Evolutionary conservation across 306 rosid genomes (phyloP), one percentile per base, ranked within the genome.

Genomic region (Pyrus pyrifolia): DNA sequence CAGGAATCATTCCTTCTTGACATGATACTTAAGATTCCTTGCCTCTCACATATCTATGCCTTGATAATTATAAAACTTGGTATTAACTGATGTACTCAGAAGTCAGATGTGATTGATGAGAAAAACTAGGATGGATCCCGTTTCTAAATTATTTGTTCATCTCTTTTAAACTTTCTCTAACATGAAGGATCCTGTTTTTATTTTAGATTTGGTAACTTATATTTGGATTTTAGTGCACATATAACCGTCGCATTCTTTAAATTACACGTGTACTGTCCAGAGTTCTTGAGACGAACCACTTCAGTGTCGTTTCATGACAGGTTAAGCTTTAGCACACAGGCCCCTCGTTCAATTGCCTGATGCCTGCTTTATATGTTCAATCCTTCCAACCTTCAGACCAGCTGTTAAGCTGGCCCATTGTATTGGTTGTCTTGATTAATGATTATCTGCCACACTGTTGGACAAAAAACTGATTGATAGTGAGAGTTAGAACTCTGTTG

Each of bases 341-440:
- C 64, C 76, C 66, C 75, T 30, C 79, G 76, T 77, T 79, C 46
- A 79, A 51, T 73, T 72, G 79, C 80, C 74, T 12, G 70, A 58
- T 80, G 81, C 70, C 17, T 64, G 38, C 40, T 64, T 68, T 71
- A 46, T 83, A 86, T 63, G 79, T 64, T 79, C 12, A 76, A 72
- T 79, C 81, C 11, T 62, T 76, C 76, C 69, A 72, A 75, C 64
- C 65, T 74, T 79, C 61, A 69, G 74, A 74, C 85, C 86, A 80
- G 86, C 86, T 82, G 71, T 80, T 30, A 75, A 75, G 78, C 52
- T 81, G 90, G 88, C 83, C 86, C 77, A 63, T 64, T 61, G n/a
- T 68, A 73, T 75, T 81, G 72, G 67, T 76, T 82, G 81, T 73
- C 79, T 71, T 35, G 25, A 72, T 80, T 66, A 76, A 78, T 76